These are phyloP conservation scores for Hypsizygus marmoreus DNA, from an alignment of 768 basidiomycete species.

Conservation along the genomic window DNA sequence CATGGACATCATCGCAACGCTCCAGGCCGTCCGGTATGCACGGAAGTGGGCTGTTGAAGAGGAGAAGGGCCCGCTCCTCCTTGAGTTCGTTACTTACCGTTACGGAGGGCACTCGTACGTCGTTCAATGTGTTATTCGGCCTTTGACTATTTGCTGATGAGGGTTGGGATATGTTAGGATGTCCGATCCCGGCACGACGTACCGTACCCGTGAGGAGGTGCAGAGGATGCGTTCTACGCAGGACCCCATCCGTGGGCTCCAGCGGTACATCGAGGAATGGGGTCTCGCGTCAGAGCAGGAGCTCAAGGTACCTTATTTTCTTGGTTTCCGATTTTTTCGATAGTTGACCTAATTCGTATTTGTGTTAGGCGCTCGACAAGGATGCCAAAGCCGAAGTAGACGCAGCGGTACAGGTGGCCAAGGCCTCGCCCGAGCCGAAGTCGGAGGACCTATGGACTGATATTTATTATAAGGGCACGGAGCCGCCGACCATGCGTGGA, in stretches of 20 bases:
- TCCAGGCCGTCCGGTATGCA: conserved; percentile 81
- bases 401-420: conserved; percentile 87
- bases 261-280: conserved; percentile 93
- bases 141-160: not conserved
- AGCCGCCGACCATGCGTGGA: conserved; percentile 84
- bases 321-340: not conserved
- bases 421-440: conserved; percentile 76
- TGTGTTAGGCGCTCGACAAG: conserved; percentile 76
- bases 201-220: conserved; percentile 97
- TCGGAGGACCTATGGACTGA: conserved; percentile 78
- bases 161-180: conserved; percentile 51
- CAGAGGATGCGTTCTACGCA: conserved; percentile 94
- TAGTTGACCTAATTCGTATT: not conserved
- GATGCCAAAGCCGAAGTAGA: conserved; percentile 87
- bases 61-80: conserved; percentile 89
- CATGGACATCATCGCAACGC: conserved; percentile 95
- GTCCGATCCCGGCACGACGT: conserved; percentile 98
- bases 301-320: conserved; percentile 66
- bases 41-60: conserved; percentile 83
- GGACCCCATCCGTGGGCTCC: conserved; percentile 93
- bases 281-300: conserved; percentile 85
- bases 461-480: conserved; percentile 86
- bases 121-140: conserved; percentile 52
- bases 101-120: conserved; percentile 97
- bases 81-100: conserved; percentile 98